These are phyloP conservation scores for Salix suchowensis DNA, from an alignment of 345 rosid species.

Conservation along the genomic window DNA sequence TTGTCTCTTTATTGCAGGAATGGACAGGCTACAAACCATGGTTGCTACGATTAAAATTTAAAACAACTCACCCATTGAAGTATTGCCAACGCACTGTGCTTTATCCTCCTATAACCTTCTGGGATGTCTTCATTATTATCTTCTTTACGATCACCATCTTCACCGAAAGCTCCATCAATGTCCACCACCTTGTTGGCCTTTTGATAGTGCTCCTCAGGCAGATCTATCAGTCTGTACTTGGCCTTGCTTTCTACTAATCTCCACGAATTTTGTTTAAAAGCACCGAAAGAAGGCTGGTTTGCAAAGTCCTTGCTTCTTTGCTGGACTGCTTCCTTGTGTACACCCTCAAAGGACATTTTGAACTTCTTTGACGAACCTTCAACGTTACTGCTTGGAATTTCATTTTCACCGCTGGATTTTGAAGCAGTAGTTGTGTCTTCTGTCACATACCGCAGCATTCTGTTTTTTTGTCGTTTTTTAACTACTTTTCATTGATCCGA, in stretches of 20 bases:
- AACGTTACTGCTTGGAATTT: constrained; percentile 3
- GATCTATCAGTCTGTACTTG: too few species aligned
- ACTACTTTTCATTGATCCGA: neutral
- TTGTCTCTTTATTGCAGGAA: too few species aligned
- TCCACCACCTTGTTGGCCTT: too few species aligned
- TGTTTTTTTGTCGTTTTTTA: neutral
- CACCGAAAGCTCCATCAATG: too few species aligned
- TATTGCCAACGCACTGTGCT: too few species aligned
- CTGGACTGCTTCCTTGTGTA: constrained; percentile 22
- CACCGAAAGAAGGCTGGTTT: neutral
- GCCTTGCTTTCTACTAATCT: constrained; percentile 1
- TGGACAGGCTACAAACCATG: too few species aligned
- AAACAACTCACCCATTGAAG: too few species aligned
- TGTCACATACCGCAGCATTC: neutral
- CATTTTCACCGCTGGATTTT: constrained; percentile 3
- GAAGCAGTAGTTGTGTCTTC: constrained; percentile 14
- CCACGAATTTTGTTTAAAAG: constrained; percentile 27
- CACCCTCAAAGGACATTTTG: constrained; percentile 29
- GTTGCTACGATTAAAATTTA: too few species aligned
- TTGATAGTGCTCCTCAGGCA: too few species aligned
- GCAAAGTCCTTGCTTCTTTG: constrained; percentile 13
- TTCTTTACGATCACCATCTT: too few species aligned
- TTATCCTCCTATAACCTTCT: too few species aligned
- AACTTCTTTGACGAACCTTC: constrained; percentile 17
- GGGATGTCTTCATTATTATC: too few species aligned